Evolutionary conservation across 148 eudicot genomes (phyloP).

Genomic region (Vaccinium corymbosum): DNA sequence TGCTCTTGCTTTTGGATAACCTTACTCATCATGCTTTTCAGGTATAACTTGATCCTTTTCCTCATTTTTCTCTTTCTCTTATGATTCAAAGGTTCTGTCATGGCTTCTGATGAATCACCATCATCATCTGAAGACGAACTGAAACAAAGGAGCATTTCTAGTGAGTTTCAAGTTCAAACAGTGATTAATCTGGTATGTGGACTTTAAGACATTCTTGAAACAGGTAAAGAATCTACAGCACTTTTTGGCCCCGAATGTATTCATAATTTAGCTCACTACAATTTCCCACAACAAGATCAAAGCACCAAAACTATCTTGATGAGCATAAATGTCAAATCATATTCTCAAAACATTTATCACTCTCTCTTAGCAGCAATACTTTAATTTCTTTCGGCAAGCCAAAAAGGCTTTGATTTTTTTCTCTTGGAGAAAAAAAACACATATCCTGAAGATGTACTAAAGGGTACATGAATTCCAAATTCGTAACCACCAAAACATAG

Average conservation of each 20-base stretch:
- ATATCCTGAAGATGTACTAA: background rate
- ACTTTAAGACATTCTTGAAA: background rate
- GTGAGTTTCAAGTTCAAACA: background rate
- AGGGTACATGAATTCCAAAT: background rate
- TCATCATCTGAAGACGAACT: slow-evolving; percentile 43
- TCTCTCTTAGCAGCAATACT: background rate
- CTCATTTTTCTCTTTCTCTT: slow-evolving; percentile 29
- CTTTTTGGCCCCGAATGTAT: background rate
- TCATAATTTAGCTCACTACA: background rate
- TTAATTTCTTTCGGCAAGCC: slow-evolving; percentile 1
- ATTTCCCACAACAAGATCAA: background rate
- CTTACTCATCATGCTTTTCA: slow-evolving; percentile 34
- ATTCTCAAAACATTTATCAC: background rate
- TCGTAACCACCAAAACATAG: background rate
- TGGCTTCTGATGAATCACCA: slow-evolving; percentile 23
- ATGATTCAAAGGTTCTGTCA: slow-evolving; percentile 11
- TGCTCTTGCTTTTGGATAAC: slow-evolving; percentile 47
- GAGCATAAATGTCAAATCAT: background rate
- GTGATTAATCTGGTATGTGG: background rate
- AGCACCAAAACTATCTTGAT: background rate
- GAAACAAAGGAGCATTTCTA: slow-evolving; percentile 12
- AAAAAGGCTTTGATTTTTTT: background rate
- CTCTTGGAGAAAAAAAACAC: background rate
- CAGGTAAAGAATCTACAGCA: background rate
- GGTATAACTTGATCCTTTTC: slow-evolving; percentile 28